Conservation (phyloP, 768 basidiomycete species). For the Ramaria rubella region DNA sequence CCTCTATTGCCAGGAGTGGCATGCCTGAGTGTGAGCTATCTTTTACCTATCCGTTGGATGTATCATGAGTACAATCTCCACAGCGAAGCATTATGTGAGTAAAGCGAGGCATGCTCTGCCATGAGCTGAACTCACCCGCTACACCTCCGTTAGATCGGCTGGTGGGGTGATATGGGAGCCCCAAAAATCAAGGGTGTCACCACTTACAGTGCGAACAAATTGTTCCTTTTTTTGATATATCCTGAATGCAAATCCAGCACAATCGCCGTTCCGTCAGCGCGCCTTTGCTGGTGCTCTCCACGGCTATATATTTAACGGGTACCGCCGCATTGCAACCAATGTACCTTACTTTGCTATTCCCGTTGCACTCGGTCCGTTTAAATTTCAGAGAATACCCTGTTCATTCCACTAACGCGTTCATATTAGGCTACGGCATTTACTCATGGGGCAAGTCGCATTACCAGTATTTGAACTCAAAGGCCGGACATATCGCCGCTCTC, state of each 20-base stretch:
- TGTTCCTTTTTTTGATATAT: background rate
- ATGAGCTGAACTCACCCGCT: background rate
- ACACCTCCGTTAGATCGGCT: conserved; percentile 51
- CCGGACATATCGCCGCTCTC: conserved; percentile 56
- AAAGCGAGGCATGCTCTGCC: background rate
- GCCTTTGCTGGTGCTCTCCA: conserved; percentile 64
- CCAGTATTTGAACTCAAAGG: conserved; percentile 69
- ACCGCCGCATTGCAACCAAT: conserved; percentile 66
- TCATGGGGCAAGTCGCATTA: conserved; percentile 70
- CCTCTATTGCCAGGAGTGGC: conserved; percentile 52
- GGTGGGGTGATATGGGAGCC: conserved; percentile 82
- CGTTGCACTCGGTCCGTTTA: conserved; percentile 64
- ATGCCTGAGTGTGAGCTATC: conserved; percentile 75
- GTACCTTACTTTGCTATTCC: conserved; percentile 75
- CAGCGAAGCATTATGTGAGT: conserved; percentile 82
- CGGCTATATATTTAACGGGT: conserved; percentile 83
- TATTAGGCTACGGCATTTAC: conserved; percentile 69
- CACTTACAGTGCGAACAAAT: conserved; percentile 60
- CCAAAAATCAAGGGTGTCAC: conserved; percentile 71
- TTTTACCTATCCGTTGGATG: background rate
- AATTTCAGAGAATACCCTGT: background rate
- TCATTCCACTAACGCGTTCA: conserved; percentile 2
- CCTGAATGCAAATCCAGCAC: conserved; percentile 36
- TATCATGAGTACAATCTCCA: background rate
- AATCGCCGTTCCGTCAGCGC: conserved; percentile 79